Evolutionary conservation across 257 asterid genomes (phyloP), one percentile per base, ranked within the genome.

Genomic region (Craterostigma plantagineum): DNA sequence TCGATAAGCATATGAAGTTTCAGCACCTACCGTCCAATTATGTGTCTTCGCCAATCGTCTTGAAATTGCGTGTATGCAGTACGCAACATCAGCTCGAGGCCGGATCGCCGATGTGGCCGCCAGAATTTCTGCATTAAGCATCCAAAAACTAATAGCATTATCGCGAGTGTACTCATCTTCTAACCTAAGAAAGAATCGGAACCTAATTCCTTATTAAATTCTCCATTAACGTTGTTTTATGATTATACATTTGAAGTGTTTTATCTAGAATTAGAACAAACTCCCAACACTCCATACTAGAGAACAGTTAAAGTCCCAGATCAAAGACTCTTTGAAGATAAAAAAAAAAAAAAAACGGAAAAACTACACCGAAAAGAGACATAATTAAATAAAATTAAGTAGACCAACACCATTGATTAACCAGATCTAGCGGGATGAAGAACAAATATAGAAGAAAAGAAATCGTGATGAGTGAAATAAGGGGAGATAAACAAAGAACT

Each of bases 1-100:
- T n/a, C n/a, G n/a, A 23, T 2, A 23, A 23, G 30, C 30, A 23
- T 23, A 23, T 23, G 30, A 23, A 23, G 30, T 6, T 23, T 23
- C 30, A 23, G 40, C 11, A 36, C 14, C 3, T 34, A 83, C 99
- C 92, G 96, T 90, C 99, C 99, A 90, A 45, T 90, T 90, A 64
- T 62, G 96, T 4, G 99, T 90, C 91, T 90, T 90, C 0, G 79
- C 82, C 78, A 90, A 63, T 64, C 99, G 62, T 71, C 94, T 71
- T 33, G 92, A 66, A 60, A 90, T 82, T 36, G 95, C 87, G 49
- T 77, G 94, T 58, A 90, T 67, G 74, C 99, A 83, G 68, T 83
- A 90, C 3, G 94, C 94, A 67, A 90, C 99, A 69, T 90, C 99
- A 55, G 94, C 96, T 45, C 94, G 71, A 50, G 99, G 99, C 36